Evolutionary conservation across 805 yeast species (phyloP), one percentile per base, ranked within the genome.

Genomic region (Schwanniomyces pseudopolymorphus): DNA sequence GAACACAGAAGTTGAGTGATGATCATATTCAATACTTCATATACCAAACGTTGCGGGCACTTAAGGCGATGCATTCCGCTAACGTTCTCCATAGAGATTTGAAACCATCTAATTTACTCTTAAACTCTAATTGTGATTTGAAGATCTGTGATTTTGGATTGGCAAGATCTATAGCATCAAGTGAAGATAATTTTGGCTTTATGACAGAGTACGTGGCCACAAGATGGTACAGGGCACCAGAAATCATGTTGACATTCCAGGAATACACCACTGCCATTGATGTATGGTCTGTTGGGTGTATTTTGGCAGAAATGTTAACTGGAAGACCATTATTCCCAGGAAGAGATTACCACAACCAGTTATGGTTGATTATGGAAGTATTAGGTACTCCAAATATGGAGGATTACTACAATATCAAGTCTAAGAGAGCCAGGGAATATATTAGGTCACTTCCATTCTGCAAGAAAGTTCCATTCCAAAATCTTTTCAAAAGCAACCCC

Each of bases 121-220:
- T 92, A 40, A 92, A 92, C 64, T 83, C 96, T 26, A 91, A 91
- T 63, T 92, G 98, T 70, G 98, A 92, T 67, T 77, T 92, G 54
- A 92, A 92, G 62, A 79, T 92, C 43, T 90, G 97, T 67, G 98
- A 92, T 66, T 92, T 92, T 65, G 98, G 98, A 0, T 74, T 92
- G 39, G 97, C 98, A 1, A 71, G 87, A 48, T 69, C 83, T 17
- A 77, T 81, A 48, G 81, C 89, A 31, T 74, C 79, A 48, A 72
- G 72, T 45, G 84, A 84, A 57, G 84, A 83, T 59, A 84, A 83
- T 60, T 78, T 81, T 50, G 89, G 89, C 4, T 84, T 83, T 63
- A 86, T 92, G 96, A 92, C 98, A 2, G 98, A 92, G 66, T 92
- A 92, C 63, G 98, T 92, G 38, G 98, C 98, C 8, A 92, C 98